phyloP scores from a whole-genome alignment of 2,329 filamentous ascomycete species.

The Periconia sp. region DNA sequence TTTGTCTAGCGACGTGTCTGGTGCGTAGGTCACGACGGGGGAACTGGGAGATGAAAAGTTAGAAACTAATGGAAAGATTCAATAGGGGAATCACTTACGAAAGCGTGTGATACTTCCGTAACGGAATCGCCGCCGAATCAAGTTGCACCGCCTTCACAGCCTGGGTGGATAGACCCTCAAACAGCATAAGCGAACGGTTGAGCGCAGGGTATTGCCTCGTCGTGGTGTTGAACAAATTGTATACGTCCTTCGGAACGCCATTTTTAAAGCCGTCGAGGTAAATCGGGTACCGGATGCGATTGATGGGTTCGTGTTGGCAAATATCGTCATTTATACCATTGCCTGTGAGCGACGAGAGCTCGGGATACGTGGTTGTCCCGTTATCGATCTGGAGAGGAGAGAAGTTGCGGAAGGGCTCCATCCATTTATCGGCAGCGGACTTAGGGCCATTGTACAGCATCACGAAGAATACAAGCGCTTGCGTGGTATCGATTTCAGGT shows the following conservation, averaged over 20 bases:
- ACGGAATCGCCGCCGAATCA: constrained; percentile 2
- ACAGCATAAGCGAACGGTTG: constrained; percentile 1
- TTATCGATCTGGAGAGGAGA: background rate
- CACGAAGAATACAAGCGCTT: background rate
- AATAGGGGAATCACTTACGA: background rate
- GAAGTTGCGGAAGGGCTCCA: background rate
- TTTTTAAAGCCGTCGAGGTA: constrained; percentile 1
- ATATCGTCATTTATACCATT: constrained; percentile 5
- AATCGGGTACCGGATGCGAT: constrained; percentile 1
- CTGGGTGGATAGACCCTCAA: constrained; percentile 2
- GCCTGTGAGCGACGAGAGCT: background rate
- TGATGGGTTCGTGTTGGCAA: constrained; percentile 2
- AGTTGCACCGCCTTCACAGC: background rate
- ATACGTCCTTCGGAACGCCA: background rate
- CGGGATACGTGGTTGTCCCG: background rate
- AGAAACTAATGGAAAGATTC: too few species aligned
- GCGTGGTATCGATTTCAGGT: constrained; percentile 1
- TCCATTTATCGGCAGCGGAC: constrained; percentile 2
- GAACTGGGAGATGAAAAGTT: background rate
- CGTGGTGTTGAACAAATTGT: background rate
- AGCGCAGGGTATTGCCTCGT: background rate
- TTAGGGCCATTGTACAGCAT: constrained; percentile 5
- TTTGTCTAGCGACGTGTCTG: constrained; percentile 3
- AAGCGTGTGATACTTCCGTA: background rate
- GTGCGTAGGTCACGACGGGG: constrained; percentile 3